Evolutionary conservation across 768 basidiomycete species (phyloP).

Genomic region (Kwoniella pini): DNA sequence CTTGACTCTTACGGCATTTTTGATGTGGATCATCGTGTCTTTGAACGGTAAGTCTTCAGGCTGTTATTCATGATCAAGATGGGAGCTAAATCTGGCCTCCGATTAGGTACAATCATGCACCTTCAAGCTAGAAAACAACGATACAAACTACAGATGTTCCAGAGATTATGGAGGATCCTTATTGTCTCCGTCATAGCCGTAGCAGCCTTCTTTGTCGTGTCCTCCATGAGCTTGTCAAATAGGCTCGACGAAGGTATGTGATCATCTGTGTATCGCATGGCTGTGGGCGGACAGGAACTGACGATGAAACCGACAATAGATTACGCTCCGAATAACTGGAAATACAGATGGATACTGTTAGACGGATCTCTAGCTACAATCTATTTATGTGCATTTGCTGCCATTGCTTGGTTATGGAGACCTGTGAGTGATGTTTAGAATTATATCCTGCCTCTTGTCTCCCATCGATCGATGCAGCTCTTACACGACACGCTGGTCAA

Average conservation of each 20-base stretch:
- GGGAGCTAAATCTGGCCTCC: slow-evolving; percentile 6
- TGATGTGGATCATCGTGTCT: slow-evolving; percentile 92
- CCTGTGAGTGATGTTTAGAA: slow-evolving; percentile 57
- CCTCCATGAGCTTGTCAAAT: slow-evolving; percentile 85
- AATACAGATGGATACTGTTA: slow-evolving; percentile 88
- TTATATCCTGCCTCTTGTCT: slow-evolving; percentile 26
- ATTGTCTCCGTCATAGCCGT: slow-evolving; percentile 78
- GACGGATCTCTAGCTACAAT: slow-evolving; percentile 92
- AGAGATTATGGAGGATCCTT: slow-evolving; percentile 78
- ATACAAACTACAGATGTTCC: slow-evolving; percentile 87
- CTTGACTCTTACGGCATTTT: slow-evolving; percentile 90
- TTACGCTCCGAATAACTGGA: slow-evolving; percentile 89
- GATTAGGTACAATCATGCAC: slow-evolving; percentile 79
- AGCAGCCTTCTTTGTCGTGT: slow-evolving; percentile 86
- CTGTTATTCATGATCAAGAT: neutral
- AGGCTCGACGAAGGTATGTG: slow-evolving; percentile 78
- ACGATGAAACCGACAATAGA: slow-evolving; percentile 58
- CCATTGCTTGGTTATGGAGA: slow-evolving; percentile 88
- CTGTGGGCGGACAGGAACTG: neutral
- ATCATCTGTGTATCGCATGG: neutral
- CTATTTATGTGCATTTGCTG: slow-evolving; percentile 75
- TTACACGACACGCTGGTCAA: neutral
- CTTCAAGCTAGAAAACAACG: slow-evolving; percentile 80
- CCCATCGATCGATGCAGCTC: too few species aligned
- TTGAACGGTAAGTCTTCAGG: slow-evolving; percentile 66